These are phyloP conservation scores for Saccharomyces hybrid DNA, from an alignment of 1,139 yeast species.

Conservation along the genomic window DNA sequence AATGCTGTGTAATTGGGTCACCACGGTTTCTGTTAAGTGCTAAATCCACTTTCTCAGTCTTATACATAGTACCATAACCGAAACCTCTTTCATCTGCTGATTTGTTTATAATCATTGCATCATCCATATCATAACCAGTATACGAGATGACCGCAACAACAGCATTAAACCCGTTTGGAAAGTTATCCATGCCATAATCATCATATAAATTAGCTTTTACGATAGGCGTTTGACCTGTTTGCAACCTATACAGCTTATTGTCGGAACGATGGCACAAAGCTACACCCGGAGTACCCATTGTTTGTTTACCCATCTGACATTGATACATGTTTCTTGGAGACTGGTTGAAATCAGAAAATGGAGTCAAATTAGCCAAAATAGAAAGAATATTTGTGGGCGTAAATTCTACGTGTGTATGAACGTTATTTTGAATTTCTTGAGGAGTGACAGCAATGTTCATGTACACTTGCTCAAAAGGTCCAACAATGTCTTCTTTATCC, in stretches of 20 bases:
- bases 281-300: conserved; percentile 99
- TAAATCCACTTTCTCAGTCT: conserved; percentile 85
- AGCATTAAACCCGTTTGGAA: conserved; percentile 98
- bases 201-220: conserved; percentile 91
- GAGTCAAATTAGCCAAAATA: conserved; percentile 91
- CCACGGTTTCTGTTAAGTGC: conserved; percentile 75
- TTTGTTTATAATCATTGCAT: conserved; percentile 96
- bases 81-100: conserved; percentile 97
- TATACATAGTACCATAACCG: conserved; percentile 93
- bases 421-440: conserved; percentile 70
- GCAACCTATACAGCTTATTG: conserved; percentile 85
- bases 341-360: conserved; percentile 96
- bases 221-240: conserved; percentile 94
- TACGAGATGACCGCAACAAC: conserved; percentile 98
- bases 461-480: conserved; percentile 97
- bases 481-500: conserved; percentile 76
- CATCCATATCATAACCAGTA: conserved; percentile 99
- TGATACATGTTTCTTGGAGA: conserved; percentile 99
- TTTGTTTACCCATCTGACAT: conserved; percentile 99
- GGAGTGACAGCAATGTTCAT: conserved; percentile 95
- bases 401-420: conserved; percentile 89
- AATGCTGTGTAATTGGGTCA: conserved; percentile 89
- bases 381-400: conserved; percentile 92
- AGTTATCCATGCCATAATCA: conserved; percentile 94
- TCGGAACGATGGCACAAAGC: conserved; percentile 89